phyloP scores from a whole-genome alignment of 768 basidiomycete species.

The Panellus pusillus region DNA sequence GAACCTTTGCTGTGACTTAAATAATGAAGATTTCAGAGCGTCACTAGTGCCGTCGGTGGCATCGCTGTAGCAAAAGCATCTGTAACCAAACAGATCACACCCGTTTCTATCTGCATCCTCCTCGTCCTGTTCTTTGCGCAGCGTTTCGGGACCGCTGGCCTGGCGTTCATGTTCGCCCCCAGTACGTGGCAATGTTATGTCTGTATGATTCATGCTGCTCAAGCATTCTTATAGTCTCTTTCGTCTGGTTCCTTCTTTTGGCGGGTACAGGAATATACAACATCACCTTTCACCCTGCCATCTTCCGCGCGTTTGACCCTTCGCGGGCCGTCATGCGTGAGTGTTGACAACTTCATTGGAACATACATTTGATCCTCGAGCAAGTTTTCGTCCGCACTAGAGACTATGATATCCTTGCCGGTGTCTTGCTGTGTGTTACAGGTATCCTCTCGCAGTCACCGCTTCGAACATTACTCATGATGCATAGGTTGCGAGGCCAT shows the following conservation, averaged over 20 bases:
- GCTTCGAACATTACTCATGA: too few species aligned
- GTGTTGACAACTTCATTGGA: conserved; percentile 17
- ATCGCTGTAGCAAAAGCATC: conserved; percentile 59
- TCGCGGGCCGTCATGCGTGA: conserved; percentile 62
- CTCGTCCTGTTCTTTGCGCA: conserved; percentile 59
- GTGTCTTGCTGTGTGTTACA: conserved; percentile 66
- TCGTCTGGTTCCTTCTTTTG: conserved; percentile 56
- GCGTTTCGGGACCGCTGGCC: conserved; percentile 55
- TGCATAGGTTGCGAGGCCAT: conserved; percentile 54
- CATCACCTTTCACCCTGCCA: conserved; percentile 51
- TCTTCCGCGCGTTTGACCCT: conserved; percentile 68
- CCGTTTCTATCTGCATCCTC: conserved; percentile 63
- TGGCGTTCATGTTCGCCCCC: conserved; percentile 56
- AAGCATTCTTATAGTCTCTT: conserved; percentile 39
- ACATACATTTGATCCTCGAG: neutral
- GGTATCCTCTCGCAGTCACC: conserved; percentile 21
- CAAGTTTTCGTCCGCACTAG: conserved; percentile 65
- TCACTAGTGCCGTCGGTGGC: conserved; percentile 68
- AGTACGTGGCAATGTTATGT: conserved; percentile 30
- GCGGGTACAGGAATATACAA: conserved; percentile 58
- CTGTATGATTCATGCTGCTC: neutral
- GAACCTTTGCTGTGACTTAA: neutral
- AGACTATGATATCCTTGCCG: conserved; percentile 60
- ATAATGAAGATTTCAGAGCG: conserved; percentile 28
- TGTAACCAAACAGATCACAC: conserved; percentile 46